Evolutionary conservation across 2,329 filamentous ascomycete species (phyloP), one percentile per base, ranked within the genome.

Genomic region (Coniochaeta sp.): DNA sequence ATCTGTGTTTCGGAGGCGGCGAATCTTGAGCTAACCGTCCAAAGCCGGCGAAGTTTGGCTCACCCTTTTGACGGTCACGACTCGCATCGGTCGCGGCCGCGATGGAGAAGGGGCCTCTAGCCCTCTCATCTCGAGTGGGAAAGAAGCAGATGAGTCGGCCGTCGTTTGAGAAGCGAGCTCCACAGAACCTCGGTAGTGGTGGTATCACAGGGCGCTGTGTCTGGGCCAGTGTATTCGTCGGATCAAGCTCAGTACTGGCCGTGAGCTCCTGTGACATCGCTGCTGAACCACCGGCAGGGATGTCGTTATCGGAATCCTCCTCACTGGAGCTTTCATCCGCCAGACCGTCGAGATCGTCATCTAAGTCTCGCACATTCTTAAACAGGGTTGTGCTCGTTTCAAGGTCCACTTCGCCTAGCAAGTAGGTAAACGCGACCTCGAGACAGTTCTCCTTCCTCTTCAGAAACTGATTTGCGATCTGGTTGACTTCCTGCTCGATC

Each of bases 291-390:
- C 76, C 76, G 2, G 74, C 64, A 0, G 74, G 73, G 12, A 79
- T 77, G 22, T 77, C 73, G 46, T 73, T 73, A 18, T 91, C 89
- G 57, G 91, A 88, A 57, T 91, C 88, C 54, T 89, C 86, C 56
- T 90, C 86, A 60, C 88, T 95, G 3, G 90, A 96, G 58, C 89
- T 92, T 57, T 94, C 89, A 52, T 88, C 87, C 27, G 73, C 77
- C 30, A 83, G 66, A 3, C 71, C 80, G 53, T 77, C 79, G 6
- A 80, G 61, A 45, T 76, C 74, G 60, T 82, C 76, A 51, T 81
- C 81, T 6, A 83, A 66, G 56, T 87, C 84, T 57, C 83, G 77
- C 12, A 85, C 80, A 55, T 81, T 81, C 56, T 82, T 81, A 61
- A 85, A 83, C 55, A 81, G 78, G 0, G 76, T 78, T 6, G 80